A percentile compares a stretch with the other conserved stretches of the same genome.
These are phyloP conservation scores for Serpula lacrymans DNA, from an alignment of 768 basidiomycete species.

Conservation along the genomic window DNA sequence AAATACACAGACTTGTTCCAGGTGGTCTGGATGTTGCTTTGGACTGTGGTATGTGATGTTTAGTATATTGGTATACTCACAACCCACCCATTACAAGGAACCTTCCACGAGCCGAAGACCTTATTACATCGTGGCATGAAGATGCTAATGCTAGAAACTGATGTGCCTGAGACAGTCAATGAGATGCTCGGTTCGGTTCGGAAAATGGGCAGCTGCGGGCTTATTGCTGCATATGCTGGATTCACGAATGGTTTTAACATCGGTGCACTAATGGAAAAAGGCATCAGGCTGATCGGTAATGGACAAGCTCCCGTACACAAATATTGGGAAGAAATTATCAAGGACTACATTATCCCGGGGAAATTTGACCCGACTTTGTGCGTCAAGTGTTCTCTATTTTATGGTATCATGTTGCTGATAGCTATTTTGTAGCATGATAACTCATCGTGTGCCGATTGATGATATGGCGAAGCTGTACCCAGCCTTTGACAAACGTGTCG, in stretches of 20 bases:
- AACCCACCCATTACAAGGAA: slow-evolving; percentile 30
- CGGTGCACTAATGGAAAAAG: slow-evolving; percentile 78
- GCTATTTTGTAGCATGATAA: slow-evolving; percentile 38
- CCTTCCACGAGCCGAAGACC: slow-evolving; percentile 71
- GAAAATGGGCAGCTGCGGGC: slow-evolving; percentile 58
- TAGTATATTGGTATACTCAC: not conserved
- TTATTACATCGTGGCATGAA: slow-evolving; percentile 66
- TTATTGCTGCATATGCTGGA: slow-evolving; percentile 68
- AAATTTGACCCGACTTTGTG: slow-evolving; percentile 66
- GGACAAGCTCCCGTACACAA: slow-evolving; percentile 74
- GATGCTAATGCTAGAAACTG: slow-evolving; percentile 71
- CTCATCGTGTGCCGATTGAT: slow-evolving; percentile 60
- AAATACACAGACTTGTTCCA: slow-evolving; percentile 57
- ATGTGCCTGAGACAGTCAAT: slow-evolving; percentile 61
- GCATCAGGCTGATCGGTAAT: slow-evolving; percentile 66
- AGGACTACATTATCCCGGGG: slow-evolving; percentile 59
- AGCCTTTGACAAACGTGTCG: slow-evolving; percentile 56
- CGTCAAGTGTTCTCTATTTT: slow-evolving; percentile 16
- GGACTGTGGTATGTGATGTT: slow-evolving; percentile 38
- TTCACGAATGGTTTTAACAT: slow-evolving; percentile 68
- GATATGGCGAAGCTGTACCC: slow-evolving; percentile 63
- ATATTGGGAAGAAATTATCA: slow-evolving; percentile 69
- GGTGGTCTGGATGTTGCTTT: slow-evolving; percentile 63
- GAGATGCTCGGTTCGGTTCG: slow-evolving; percentile 45
- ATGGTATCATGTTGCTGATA: slow-evolving; percentile 1